Evolutionary conservation across 192 early-diverging fungal genomes (phyloP).

Genomic region (Allomyces arbusculus): DNA sequence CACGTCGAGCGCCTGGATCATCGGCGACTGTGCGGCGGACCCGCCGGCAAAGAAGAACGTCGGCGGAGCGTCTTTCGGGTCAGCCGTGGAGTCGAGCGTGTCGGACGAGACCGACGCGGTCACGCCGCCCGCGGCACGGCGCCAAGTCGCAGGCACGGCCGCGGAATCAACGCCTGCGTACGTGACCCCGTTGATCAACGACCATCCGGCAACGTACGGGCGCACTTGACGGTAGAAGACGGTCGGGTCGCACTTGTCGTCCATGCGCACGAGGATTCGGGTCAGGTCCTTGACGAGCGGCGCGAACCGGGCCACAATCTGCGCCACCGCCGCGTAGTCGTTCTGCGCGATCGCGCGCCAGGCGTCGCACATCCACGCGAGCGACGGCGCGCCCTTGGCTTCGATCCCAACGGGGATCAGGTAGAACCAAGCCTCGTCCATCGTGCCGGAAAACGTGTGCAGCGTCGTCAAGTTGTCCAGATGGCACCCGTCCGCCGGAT

Average conservation of each 20-base stretch:
- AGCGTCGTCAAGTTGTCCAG: slow-evolving; percentile 62
- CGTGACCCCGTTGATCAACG: slow-evolving; percentile 76
- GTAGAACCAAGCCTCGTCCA: slow-evolving; percentile 96
- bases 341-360: slow-evolving; percentile 36
- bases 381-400: slow-evolving; percentile 44
- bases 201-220: slow-evolving; percentile 78
- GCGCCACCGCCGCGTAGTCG: slow-evolving; percentile 19
- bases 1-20: slow-evolving; percentile 79
- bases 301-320: slow-evolving; percentile 30
- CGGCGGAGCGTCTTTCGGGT: too few species aligned
- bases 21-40: slow-evolving; percentile 80
- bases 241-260: slow-evolving; percentile 82
- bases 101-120: too few species aligned
- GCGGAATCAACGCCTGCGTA: slow-evolving; percentile 67
- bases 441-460: slow-evolving; percentile 63
- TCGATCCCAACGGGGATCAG: slow-evolving; percentile 79
- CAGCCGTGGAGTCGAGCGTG: too few species aligned
- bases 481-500: slow-evolving; percentile 51
- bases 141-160: neutral
- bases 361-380: slow-evolving; percentile 44
- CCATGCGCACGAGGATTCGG: slow-evolving; percentile 48
- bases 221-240: slow-evolving; percentile 88
- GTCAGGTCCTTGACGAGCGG: slow-evolving; percentile 30
- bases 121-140: neutral
- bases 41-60: slow-evolving; percentile 42